phyloP scores from a whole-genome alignment of 352 stramenopile genomes.

The Globisporangium irregulare region DNA sequence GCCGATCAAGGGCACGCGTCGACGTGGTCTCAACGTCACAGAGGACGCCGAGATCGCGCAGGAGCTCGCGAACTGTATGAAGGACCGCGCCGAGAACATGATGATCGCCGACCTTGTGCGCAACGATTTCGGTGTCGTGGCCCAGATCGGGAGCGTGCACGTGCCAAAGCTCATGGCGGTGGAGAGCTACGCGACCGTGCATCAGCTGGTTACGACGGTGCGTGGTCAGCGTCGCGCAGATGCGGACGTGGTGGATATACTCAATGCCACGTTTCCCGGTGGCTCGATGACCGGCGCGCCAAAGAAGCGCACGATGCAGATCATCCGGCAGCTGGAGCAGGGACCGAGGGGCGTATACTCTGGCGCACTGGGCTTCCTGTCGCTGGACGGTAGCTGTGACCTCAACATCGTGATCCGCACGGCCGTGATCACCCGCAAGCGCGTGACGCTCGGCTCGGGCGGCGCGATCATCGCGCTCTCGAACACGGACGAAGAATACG shows the following conservation, averaged over 20 bases:
- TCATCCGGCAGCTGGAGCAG: constrained; percentile 92
- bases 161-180: constrained; percentile 94
- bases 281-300: constrained; percentile 98
- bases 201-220: constrained; percentile 97
- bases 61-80: constrained; percentile 83
- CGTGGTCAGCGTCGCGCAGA: constrained; percentile 58
- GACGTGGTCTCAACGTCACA: constrained; percentile 33
- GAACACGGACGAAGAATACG: constrained; percentile 91
- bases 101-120: constrained; percentile 98
- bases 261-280: constrained; percentile 94
- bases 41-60: constrained; percentile 66
- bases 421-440: constrained; percentile 83
- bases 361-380: constrained; percentile 94
- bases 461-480: constrained; percentile 95
- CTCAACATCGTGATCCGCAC: constrained; percentile 98
- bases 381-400: constrained; percentile 93
- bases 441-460: constrained; percentile 90
- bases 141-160: constrained; percentile 88
- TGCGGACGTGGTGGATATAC: constrained; percentile 84
- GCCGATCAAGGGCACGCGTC: constrained; percentile 95
- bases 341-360: constrained; percentile 93
- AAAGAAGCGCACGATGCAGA: constrained; percentile 95
- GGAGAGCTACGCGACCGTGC: constrained; percentile 95
- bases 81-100: constrained; percentile 96
- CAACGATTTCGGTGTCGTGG: constrained; percentile 95